Evolutionary conservation across 257 asterid species (phyloP).

Genomic region (Leptodermis oblonga): DNA sequence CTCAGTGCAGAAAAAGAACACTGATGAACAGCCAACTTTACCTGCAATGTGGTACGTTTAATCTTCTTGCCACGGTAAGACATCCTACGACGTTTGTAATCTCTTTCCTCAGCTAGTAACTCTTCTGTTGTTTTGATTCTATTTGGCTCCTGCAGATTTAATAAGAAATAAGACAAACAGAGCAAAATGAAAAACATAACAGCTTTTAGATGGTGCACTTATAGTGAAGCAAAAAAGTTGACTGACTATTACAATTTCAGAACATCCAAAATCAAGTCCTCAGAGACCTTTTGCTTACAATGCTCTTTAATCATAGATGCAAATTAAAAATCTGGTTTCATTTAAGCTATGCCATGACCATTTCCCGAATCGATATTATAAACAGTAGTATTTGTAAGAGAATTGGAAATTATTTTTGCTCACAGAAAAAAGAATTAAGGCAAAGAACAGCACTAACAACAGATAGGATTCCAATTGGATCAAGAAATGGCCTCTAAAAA

Average conservation of each 20-base stretch:
- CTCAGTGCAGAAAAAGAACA: background rate
- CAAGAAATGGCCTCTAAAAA: background rate
- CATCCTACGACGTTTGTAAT: constrained; percentile 92
- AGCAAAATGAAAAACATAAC: background rate
- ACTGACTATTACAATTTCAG: background rate
- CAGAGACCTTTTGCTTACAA: background rate
- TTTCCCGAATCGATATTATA: background rate
- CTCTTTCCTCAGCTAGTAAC: constrained; percentile 96
- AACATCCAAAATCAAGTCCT: background rate
- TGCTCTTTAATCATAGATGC: background rate
- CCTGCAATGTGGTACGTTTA: constrained; percentile 72
- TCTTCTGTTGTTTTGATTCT: constrained; percentile 78
- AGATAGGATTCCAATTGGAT: background rate
- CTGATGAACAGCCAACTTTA: constrained; percentile 10
- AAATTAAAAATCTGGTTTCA: too few relatives aligned
- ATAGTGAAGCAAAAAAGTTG: background rate
- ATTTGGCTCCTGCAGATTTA: constrained; percentile 43
- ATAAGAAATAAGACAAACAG: constrained; percentile 7
- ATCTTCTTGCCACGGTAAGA: constrained; percentile 90
- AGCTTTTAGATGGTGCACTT: background rate
- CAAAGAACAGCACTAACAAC: background rate
- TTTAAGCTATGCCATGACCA: background rate
- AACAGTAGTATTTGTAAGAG: background rate
- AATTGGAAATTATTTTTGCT: background rate
- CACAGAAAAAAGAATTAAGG: background rate